Base-by-base conservation (phyloP, 805 yeast species). In the Henningerozyma blattae region DNA sequence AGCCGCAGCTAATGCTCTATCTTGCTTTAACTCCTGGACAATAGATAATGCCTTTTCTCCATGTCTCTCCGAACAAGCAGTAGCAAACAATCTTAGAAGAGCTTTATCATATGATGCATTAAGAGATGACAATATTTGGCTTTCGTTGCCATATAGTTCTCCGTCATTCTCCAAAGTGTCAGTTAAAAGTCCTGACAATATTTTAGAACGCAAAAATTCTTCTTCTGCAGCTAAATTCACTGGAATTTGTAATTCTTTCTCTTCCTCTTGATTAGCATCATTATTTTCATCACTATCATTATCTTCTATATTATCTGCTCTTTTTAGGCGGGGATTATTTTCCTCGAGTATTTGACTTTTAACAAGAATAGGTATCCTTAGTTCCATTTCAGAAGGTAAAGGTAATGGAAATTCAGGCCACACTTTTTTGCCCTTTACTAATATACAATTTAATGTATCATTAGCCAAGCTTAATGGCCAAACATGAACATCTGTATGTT, bases 331-430 rank as follows among this genome's bases (percentile, higher is more conserved):
- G n/a, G n/a, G n/a, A n/a, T n/a, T n/a, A n/a, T n/a, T 50, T 35
- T 38, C 46, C 33, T 47, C 52, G 15, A 47, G 38, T 27, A 56
- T 41, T 33, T 56, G 56, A 20, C 46, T 49, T 37, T 52, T 51
- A 37, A 61, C 42, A 7, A 48, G 37, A 4, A 81, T 62, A 1
- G 96, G 95, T 17, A 86, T 54, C 36, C 65, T 64, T 29, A 86
- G 60, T 12, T 76, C 80, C 42, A 89, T 54, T 46, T 84, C 95
- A 9, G 85, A 68, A 1, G 94, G 89, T 36, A 86, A 64, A 0
- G 95, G 81, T 33, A 91, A 58, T 12, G 97, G 97, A 48, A 84
- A 75, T 3, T 75, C 71, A 1, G 96, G 96, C 56, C 78, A 78
- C 22, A 62, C 61, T 30, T 54, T 55, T 4, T 64, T 63, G 16